These are phyloP conservation scores for Suillus fuscotomentosus DNA, from an alignment of 768 basidiomycete species.

Conservation along the genomic window DNA sequence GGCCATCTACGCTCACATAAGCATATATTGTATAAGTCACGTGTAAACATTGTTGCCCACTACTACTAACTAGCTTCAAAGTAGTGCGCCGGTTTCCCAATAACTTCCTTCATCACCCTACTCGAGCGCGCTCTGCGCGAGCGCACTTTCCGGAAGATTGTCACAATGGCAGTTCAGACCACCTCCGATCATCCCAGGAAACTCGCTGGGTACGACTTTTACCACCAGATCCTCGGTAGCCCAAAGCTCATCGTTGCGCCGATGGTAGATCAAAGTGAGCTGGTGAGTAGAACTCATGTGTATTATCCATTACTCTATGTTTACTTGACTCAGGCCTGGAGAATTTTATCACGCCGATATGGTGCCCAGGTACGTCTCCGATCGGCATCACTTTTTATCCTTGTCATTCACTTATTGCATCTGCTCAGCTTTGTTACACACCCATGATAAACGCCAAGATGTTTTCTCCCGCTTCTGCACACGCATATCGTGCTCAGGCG, in stretches of 20 bases:
- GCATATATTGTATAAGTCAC: too few relatives aligned
- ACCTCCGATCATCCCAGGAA: not conserved
- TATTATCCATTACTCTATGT: not conserved
- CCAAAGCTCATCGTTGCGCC: constrained; percentile 93
- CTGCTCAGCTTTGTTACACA: constrained; percentile 76
- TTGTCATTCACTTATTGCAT: constrained; percentile 13
- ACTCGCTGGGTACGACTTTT: constrained; percentile 75
- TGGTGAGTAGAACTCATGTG: constrained; percentile 52
- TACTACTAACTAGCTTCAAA: too few relatives aligned
- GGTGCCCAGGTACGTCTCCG: constrained; percentile 61
- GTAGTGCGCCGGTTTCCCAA: not conserved
- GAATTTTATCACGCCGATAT: constrained; percentile 77
- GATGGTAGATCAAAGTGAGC: constrained; percentile 98
- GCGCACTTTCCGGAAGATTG: not conserved
- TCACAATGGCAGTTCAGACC: not conserved
- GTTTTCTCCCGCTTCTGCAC: constrained; percentile 53
- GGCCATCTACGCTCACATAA: too few relatives aligned
- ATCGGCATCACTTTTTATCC: constrained; percentile 4
- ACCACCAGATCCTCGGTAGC: constrained; percentile 71
- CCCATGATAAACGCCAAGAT: constrained; percentile 99
- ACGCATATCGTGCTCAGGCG: constrained; percentile 53
- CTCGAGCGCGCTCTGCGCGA: constrained; percentile 4
- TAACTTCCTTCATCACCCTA: not conserved
- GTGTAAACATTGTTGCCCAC: too few relatives aligned
- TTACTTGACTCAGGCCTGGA: constrained; percentile 68